Evolutionary conservation across 164 flowering plant genomes (phyloP), one percentile per base, ranked within the genome.

Genomic region (Piper longum): DNA sequence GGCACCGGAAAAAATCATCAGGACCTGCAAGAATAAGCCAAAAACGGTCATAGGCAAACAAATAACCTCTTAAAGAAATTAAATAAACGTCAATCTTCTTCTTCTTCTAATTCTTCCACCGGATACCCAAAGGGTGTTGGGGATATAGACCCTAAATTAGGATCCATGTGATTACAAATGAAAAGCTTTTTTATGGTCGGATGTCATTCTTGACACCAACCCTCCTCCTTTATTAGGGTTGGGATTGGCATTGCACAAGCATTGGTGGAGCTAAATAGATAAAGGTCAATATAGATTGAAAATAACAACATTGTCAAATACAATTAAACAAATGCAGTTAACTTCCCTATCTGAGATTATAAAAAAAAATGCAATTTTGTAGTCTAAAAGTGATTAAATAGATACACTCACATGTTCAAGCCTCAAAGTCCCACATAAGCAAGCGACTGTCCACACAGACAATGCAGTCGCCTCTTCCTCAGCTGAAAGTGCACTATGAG

Each of bases 381-480:
- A 2, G 17, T 59, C 41, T 59, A 26, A 26, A 57, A 11, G 26
- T 57, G 26, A 57, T 57, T 36, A 57, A 59, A 59, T 16, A n/a
- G 8, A 44, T 16, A 11, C 17, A 65, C 78, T 76, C 67, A 93
- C 97, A 81, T 85, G 66, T 72, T 93, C 99, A 76, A 93, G 96
- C 41, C 99, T 79, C 60, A 93, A 71, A 61, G 83, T 79, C 65
- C 99, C 97, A 71, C 99, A 93, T 70, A 90, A 61, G 82, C 91
- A 78, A 42, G 96, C 90, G 71, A 93, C 73, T 71, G 99, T 77
- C 99, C 89, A 86, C 41, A 84, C 79, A 48, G 99, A 90, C 62
- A 93, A 71, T 65, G 96, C 83, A 65, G 78, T 72, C 67, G 99
- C 97, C 75, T 93, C 99, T 80, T 93, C 99, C 82, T 88, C 99